Base-by-base conservation (phyloP, 371 early-diverging fungal species). In the Mortierella sp. region DNA sequence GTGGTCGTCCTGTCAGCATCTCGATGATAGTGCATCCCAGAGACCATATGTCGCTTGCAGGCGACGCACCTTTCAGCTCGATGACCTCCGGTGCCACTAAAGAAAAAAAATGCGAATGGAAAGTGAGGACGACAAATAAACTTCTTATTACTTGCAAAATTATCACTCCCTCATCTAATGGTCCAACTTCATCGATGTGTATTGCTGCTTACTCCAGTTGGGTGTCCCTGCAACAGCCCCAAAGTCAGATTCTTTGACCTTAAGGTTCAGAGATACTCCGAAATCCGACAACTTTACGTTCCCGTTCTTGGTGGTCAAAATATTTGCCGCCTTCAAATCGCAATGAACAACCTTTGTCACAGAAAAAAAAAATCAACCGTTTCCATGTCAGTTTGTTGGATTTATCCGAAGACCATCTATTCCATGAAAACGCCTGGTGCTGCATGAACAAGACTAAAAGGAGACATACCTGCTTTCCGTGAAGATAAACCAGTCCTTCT, bases 31-130 rank as follows among this genome's bases (percentile, higher is more conserved):
- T 94, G 64, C 96, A 95, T 26, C 95, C 97, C 17, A 96, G 78
- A 27, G 78, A 87, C 95, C 96, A 96, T 5, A 97, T 95, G 71
- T 96, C 97, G 0, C 94, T 93, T 24, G 90, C 89, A 5, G 90
- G 89, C 1, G 90, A 87, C 1, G 94, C 87, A 4, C 95, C 94
- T 54, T 91, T 86, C 24, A 95, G 80, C 61, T 93, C 87, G 78
- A 95, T 95, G 0, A 98, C 93, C 82, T 98, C 98, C 3, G 98
- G 98, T n/a, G 98, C 96, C 97, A 98, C 92, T 93, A 65, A 17
- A 39, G 50, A 56, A 61, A 56, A 19, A 65, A 55, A 31, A 23
- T 37, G 27, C 23, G 31, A 26, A 39, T 6, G n/a, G 28, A 3
- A 1, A 9, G 39, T 11, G 48, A 3, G 8, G 8, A 6, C 48